Base-by-base conservation (phyloP, 352 stramenopile genomes). In the Phytophthora macrochlamydospora region DNA sequence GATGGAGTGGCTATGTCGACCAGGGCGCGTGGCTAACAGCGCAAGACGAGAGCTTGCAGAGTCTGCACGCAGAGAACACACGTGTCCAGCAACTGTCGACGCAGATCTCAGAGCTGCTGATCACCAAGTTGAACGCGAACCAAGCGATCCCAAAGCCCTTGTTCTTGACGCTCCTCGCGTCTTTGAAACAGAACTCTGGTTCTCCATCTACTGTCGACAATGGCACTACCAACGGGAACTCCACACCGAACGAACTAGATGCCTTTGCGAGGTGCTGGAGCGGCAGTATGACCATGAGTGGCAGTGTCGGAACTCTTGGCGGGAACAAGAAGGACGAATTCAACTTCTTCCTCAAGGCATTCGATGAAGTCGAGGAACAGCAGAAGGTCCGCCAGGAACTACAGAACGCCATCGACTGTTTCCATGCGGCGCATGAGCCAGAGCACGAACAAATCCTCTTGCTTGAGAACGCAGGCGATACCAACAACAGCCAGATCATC, bases 341-440 rank as follows among this genome's bases (percentile, higher is more conserved):
- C 55, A 78, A 65, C 13, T 92, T 90, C 51, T 76, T 92, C 28
- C 59, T 91, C 7, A 85, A 87, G 53, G 80, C 81, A 4, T 92
- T 83, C 56, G 84, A 91, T 33, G 82, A 91, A 49, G 73, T 90
- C 14, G 59, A 68, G 5, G 69, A 82, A 58, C 80, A 89, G 49
- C 67, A 87, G 6, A 67, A 84, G 31, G 71, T 92, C 51, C 81
- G 86, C 14, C 52, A 69, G 7, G 81, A 79, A 29, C 44, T 92
- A 28, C 72, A 80, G n/a, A 50, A 45, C 29, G 76, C 81, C 1
- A 85, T 92, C 8, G 64, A 79, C 24, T 64, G 58, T 33, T 78
- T 78, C 31, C 64, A 74, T 50, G 64, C 67, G 30, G 62, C 62
- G 3, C 65, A 78, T 31, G 69, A 79, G 56, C 66, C 71, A 53